Percentiles rank a stretch among this genome's conserved stretches.
These are phyloP conservation scores for Candida sanyaensis DNA, from an alignment of 1,139 yeast genomes.

Conservation along the genomic window DNA sequence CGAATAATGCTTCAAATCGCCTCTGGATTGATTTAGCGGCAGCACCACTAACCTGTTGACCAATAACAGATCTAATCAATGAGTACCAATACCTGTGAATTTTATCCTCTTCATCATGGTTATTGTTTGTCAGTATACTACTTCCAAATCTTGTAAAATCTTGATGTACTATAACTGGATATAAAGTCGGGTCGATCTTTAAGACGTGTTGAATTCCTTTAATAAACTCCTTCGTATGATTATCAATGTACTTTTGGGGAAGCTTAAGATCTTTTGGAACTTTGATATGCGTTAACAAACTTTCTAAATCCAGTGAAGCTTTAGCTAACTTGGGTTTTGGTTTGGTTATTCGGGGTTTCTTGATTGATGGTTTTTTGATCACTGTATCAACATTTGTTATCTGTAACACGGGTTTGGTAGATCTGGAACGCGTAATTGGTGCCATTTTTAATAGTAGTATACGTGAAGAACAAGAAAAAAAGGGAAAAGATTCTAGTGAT, in stretches of 20 bases:
- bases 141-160: conserved; percentile 26
- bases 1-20: conserved; percentile 43
- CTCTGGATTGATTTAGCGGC: conserved; percentile 70
- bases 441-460: neutral
- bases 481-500: neutral
- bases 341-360: conserved; percentile 4
- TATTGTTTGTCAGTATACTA: conserved; percentile 11
- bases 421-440: conserved; percentile 1
- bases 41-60: conserved; percentile 85
- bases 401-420: neutral
- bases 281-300: conserved; percentile 24
- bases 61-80: conserved; percentile 51
- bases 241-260: conserved; percentile 40
- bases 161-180: conserved; percentile 30
- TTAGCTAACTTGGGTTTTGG: conserved; percentile 10
- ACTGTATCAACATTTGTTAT: neutral
- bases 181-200: conserved; percentile 43
- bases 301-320: conserved; percentile 25
- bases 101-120: conserved; percentile 13
- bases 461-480: neutral
- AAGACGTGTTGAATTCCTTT: conserved; percentile 44
- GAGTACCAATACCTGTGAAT: conserved; percentile 45
- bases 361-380: neutral
- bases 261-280: conserved; percentile 30
- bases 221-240: conserved; percentile 47